A percentile compares a stretch with the other conserved stretches of the same genome.
phyloP scores from a whole-genome alignment of 2,329 filamentous ascomycete genomes.

The Didymella segeticola region DNA sequence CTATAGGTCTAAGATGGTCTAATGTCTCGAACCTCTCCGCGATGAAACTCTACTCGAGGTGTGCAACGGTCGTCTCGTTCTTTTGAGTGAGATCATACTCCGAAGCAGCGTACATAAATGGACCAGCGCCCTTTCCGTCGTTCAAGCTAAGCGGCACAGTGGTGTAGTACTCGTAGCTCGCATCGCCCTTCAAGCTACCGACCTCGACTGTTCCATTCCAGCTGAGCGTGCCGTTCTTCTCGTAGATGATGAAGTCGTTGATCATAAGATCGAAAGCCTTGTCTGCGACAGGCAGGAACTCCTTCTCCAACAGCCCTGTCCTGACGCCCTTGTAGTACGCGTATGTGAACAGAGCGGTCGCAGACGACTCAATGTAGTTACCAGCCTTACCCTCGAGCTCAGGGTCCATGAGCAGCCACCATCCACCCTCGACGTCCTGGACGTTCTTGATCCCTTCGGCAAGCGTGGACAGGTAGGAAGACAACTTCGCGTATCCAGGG shows the following conservation, averaged over 20 bases:
- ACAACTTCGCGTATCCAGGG: conserved; percentile 46
- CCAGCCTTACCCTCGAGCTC: conserved; percentile 53
- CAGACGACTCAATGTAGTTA: conserved; percentile 68
- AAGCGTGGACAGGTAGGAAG: conserved; percentile 51
- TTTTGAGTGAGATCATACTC: conserved; percentile 35
- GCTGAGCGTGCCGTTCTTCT: conserved; percentile 56
- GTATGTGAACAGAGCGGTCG: conserved; percentile 59
- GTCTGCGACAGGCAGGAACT: conserved; percentile 49
- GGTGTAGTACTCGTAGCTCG: conserved; percentile 57
- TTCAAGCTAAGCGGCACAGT: conserved; percentile 43
- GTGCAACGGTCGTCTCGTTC: background rate
- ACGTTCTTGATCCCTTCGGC: conserved; percentile 52
- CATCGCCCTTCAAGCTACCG: conserved; percentile 59
- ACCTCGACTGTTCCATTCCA: conserved; percentile 62
- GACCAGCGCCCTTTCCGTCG: conserved; percentile 52
- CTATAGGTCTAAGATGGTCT: background rate
- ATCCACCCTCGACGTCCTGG: conserved; percentile 58
- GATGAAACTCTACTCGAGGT: background rate
- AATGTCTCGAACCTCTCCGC: background rate
- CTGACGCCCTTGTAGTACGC: conserved; percentile 46
- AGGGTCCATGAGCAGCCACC: conserved; percentile 65
- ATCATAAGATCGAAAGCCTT: conserved; percentile 56
- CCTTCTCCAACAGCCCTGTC: conserved; percentile 39
- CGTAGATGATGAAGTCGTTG: conserved; percentile 55
- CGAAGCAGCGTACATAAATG: conserved; percentile 49